These are phyloP conservation scores for Aspergillus ustus DNA, from an alignment of 2,329 filamentous ascomycete species.

Conservation along the genomic window DNA sequence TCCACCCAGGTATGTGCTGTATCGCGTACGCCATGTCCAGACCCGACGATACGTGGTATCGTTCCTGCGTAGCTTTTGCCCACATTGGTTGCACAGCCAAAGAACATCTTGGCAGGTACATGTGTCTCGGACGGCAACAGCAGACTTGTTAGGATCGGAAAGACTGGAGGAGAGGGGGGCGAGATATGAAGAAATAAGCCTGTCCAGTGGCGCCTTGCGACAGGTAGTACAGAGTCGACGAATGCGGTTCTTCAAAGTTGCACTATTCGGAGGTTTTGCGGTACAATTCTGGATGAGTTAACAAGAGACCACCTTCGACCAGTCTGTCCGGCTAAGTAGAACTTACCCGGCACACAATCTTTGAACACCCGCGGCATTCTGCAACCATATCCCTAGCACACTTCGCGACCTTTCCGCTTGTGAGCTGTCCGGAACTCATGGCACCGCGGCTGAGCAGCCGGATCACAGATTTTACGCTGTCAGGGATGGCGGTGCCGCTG, in stretches of 20 bases:
- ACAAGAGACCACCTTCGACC: slow-evolving; percentile 14
- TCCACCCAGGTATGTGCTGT: slow-evolving; percentile 76
- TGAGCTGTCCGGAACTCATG: slow-evolving; percentile 47
- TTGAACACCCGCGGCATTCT: slow-evolving; percentile 77
- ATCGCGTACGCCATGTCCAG: slow-evolving; percentile 89
- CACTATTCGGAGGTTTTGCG: slow-evolving; percentile 75
- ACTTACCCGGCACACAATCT: slow-evolving; percentile 79
- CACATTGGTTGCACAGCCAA: slow-evolving; percentile 87
- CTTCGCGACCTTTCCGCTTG: slow-evolving; percentile 70
- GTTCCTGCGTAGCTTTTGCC: slow-evolving; percentile 65
- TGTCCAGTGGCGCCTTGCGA: slow-evolving; percentile 67
- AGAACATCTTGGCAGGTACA: slow-evolving; percentile 65
- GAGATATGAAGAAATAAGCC: slow-evolving; percentile 37
- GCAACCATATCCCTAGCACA: slow-evolving; percentile 89
- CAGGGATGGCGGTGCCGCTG: slow-evolving; percentile 42
- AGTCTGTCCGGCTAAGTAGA: background rate
- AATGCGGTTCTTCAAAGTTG: slow-evolving; percentile 72
- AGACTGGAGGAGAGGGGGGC: slow-evolving; percentile 11
- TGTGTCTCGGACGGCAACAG: slow-evolving; percentile 54
- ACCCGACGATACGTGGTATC: slow-evolving; percentile 68
- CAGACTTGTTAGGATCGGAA: slow-evolving; percentile 48
- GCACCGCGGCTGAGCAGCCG: slow-evolving; percentile 34
- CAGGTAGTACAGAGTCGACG: slow-evolving; percentile 81
- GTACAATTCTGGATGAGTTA: slow-evolving; percentile 73
- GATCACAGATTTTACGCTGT: slow-evolving; percentile 38